Percentiles rank a stretch among this genome's conserved stretches.
phyloP scores from a whole-genome alignment of 2,329 filamentous ascomycete genomes.

The Plectosphaerella cucumerina region DNA sequence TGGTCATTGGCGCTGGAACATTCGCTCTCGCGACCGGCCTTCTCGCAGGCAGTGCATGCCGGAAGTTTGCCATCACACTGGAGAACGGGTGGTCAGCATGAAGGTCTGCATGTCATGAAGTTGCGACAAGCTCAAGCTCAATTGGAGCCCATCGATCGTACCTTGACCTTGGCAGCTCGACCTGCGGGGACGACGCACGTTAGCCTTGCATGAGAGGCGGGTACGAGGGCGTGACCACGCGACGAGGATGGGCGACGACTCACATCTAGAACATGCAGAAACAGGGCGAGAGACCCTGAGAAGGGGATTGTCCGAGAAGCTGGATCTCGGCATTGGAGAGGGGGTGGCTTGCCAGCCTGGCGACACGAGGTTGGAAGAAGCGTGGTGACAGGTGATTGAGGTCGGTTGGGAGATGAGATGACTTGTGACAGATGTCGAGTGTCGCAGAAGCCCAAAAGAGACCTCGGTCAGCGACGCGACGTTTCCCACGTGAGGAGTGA shows the following conservation, averaged over 20 bases:
- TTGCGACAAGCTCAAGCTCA: not conserved
- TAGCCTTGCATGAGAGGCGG: constrained; percentile 10
- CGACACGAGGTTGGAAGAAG: no score
- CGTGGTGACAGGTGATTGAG: not conserved
- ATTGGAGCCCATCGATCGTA: constrained; percentile 25
- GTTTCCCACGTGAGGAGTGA: no score
- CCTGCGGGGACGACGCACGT: constrained; percentile 32
- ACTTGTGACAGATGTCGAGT: not conserved
- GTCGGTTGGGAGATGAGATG: not conserved
- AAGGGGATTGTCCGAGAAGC: constrained; percentile 52
- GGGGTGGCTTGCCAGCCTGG: not conserved
- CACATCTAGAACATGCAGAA: constrained; percentile 74
- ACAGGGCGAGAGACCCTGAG: constrained; percentile 74
- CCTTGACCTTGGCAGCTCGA: constrained; percentile 90
- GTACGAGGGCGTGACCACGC: not conserved
- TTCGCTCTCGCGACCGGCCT: constrained; percentile 77
- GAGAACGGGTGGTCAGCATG: not conserved
- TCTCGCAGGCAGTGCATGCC: constrained; percentile 92
- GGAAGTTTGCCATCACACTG: constrained; percentile 93
- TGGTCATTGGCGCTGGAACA: constrained; percentile 95
- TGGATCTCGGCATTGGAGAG: constrained; percentile 36
- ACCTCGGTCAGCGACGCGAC: no score
- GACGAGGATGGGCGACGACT: constrained; percentile 23
- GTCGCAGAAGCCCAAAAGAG: no score
- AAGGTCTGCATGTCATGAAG: not conserved